Percentiles rank a stretch among this genome's conserved stretches.
These are phyloP conservation scores for Penicillium olsonii DNA, from an alignment of 2,329 filamentous ascomycete species.

Conservation along the genomic window DNA sequence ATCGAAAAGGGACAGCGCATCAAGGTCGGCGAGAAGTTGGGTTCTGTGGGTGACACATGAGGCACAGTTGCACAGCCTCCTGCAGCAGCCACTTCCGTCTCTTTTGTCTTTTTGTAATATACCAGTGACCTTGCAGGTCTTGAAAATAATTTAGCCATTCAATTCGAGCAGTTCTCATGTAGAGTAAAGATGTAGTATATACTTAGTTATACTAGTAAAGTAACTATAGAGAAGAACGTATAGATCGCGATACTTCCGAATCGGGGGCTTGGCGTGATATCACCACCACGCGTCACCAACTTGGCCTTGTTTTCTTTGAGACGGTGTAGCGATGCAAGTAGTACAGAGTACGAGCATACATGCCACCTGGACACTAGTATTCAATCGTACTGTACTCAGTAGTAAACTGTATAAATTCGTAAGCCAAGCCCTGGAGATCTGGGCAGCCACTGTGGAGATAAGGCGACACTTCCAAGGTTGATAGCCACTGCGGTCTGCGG, in stretches of 20 bases:
- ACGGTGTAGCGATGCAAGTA: neutral
- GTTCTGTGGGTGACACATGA: constrained; percentile 58
- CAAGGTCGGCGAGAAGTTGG: constrained; percentile 84
- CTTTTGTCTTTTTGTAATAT: constrained; percentile 3
- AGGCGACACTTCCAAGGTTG: constrained; percentile 1
- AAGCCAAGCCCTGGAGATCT: neutral
- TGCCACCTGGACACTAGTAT: too few relatives aligned
- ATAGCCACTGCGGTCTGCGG: too few relatives aligned
- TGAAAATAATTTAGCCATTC: constrained; percentile 2
- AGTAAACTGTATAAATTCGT: neutral
- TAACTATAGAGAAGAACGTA: neutral
- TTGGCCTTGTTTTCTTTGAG: neutral
- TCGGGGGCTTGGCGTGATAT: neutral
- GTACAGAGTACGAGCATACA: neutral
- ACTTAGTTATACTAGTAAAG: too few relatives aligned
- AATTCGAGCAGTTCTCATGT: too few relatives aligned
- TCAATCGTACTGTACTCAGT: too few relatives aligned
- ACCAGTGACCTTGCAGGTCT: neutral
- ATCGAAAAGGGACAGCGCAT: constrained; percentile 86
- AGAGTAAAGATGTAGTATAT: too few relatives aligned
- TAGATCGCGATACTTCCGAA: too few relatives aligned
- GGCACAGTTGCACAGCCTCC: constrained; percentile 5
- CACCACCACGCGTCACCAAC: neutral
- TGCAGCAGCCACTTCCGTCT: neutral
- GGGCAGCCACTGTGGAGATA: constrained; percentile 4